Percentiles rank a stretch among this genome's conserved stretches.
These are phyloP conservation scores for Pythium biforme DNA, from an alignment of 352 stramenopile species.

Conservation along the genomic window DNA sequence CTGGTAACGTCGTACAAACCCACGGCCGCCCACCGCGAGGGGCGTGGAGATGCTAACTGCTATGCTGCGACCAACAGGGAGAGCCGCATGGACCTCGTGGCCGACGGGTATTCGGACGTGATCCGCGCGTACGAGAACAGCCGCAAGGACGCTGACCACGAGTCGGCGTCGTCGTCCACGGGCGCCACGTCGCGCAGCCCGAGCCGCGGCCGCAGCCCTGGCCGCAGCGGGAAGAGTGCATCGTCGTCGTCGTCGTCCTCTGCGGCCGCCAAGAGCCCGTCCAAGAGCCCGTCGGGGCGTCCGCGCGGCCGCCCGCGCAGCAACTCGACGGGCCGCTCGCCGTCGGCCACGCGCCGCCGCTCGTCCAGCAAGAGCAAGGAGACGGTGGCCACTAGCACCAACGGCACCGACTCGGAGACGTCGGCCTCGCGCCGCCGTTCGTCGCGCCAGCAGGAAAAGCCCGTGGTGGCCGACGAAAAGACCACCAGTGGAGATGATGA, in stretches of 20 bases:
- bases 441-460: conserved; percentile 24
- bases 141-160: conserved; percentile 53
- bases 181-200: conserved; percentile 34
- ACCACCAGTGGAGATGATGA: conserved; percentile 28
- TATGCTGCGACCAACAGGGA: too few species aligned
- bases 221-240: conserved; percentile 11
- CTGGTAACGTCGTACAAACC: conserved; percentile 45
- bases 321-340: conserved; percentile 48
- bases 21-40: too few species aligned
- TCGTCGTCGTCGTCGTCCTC: not conserved
- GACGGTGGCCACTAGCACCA: conserved; percentile 1
- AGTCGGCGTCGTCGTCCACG: conserved; percentile 15
- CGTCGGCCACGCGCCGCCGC: conserved; percentile 28
- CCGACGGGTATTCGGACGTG: conserved; percentile 67
- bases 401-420: conserved; percentile 14
- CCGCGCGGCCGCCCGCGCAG: conserved; percentile 61
- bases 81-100: conserved; percentile 77
- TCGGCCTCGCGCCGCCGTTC: conserved; percentile 28
- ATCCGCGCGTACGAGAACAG: conserved; percentile 73
- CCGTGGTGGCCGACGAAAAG: conserved; percentile 34
- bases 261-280: conserved; percentile 17
- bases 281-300: conserved; percentile 31
- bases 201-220: conserved; percentile 40
- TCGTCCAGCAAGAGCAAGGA: conserved; percentile 27
- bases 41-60: too few species aligned